phyloP scores from a whole-genome alignment of 2,329 filamentous ascomycete species.

The Pseudonectria buxi region DNA sequence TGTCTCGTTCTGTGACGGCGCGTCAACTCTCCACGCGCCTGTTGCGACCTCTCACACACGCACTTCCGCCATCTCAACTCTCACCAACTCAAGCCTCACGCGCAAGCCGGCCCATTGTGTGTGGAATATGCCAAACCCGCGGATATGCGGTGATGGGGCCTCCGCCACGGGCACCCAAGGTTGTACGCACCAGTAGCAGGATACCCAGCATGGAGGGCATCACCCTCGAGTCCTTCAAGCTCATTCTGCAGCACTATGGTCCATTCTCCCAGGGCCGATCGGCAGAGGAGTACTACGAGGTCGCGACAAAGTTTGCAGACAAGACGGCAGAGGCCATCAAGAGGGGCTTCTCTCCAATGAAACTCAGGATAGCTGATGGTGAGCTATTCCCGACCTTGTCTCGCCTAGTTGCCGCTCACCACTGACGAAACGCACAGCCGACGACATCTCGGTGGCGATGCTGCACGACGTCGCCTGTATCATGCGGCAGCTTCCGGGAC shows the following conservation, averaged over 20 bases:
- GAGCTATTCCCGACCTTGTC: conserved; percentile 4
- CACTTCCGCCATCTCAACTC: too few species aligned
- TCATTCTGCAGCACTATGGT: conserved; percentile 8
- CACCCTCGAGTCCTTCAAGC: conserved; percentile 15
- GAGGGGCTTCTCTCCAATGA: conserved; percentile 14
- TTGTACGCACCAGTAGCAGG: conserved; percentile 2
- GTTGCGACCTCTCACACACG: conserved; percentile 1
- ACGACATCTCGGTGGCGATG: conserved; percentile 10
- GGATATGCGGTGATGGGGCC: conserved; percentile 10
- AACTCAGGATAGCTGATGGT: conserved; percentile 16
- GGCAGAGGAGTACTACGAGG: conserved; percentile 18
- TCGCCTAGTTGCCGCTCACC: neutral
- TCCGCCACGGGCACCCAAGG: conserved; percentile 9
- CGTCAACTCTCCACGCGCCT: conserved; percentile 5
- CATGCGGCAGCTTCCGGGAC: conserved; percentile 10
- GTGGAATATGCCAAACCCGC: conserved; percentile 7
- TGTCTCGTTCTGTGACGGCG: conserved; percentile 5
- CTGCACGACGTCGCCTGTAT: conserved; percentile 26
- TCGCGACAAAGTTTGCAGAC: conserved; percentile 12
- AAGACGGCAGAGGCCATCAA: conserved; percentile 8
- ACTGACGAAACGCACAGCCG: conserved; percentile 13
- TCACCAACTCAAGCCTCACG: too few species aligned
- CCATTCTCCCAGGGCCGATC: conserved; percentile 12
- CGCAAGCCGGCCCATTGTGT: too few species aligned
- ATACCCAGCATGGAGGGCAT: conserved; percentile 17